Percentiles rank a stretch among this genome's conserved stretches.
Conservation (phyloP, 805 yeast species). For the Grigorovia transvaalensis region DNA sequence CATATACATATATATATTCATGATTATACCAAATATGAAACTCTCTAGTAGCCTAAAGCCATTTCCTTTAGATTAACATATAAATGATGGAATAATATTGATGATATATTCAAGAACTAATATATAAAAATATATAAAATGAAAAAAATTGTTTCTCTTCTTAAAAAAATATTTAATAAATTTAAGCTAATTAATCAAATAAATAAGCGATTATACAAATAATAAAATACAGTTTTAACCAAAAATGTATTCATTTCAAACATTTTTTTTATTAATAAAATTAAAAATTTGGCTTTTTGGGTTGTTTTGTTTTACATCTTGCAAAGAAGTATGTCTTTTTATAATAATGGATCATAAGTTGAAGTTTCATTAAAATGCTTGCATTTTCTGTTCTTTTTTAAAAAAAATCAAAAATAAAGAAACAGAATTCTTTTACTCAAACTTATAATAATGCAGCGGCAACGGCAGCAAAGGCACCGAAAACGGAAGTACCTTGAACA, state of each 20-base stretch:
- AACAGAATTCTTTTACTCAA: not conserved
- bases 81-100: not conserved
- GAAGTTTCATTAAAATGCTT: not conserved
- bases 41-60: no score
- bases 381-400: not conserved
- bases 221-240: not conserved
- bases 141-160: not conserved
- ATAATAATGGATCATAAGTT: not conserved
- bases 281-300: not conserved
- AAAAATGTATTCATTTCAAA: not conserved
- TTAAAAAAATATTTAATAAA: no score
- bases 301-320: not conserved
- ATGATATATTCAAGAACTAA: no score
- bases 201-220: not conserved
- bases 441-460: constrained; percentile 40
- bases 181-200: not conserved
- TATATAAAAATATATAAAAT: no score
- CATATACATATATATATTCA: not conserved
- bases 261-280: not conserved
- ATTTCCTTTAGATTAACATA: not conserved
- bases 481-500: constrained; percentile 33
- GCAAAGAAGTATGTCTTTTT: not conserved
- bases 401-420: no score
- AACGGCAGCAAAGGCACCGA: constrained; percentile 41
- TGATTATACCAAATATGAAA: no score